Conservation (phyloP, 1,139 yeast genomes). For the Lodderomyces parapsilosis region DNA sequence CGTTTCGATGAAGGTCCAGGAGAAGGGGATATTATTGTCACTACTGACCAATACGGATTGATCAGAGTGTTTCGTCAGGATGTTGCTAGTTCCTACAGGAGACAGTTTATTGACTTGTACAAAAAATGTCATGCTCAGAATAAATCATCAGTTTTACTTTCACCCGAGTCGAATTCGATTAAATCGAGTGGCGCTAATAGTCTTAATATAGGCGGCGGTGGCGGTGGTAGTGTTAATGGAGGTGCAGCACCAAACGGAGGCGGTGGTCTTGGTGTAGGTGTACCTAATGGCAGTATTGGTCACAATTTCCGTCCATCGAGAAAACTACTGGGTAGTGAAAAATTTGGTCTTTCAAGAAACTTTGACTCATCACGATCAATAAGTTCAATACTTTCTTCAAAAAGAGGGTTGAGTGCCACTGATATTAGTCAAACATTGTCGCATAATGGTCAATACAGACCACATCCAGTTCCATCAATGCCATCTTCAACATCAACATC, state of each 20-base stretch:
- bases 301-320: conserved; percentile 4
- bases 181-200: not conserved
- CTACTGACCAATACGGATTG: conserved; percentile 72
- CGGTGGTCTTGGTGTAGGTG: too few relatives aligned
- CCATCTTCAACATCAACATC: not conserved
- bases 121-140: conserved; percentile 12
- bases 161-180: not conserved
- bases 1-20: not conserved
- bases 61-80: conserved; percentile 83
- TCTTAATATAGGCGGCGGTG: too few relatives aligned
- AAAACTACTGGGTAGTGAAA: conserved; percentile 5
- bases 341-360: conserved; percentile 8
- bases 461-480: conserved; percentile 3
- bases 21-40: conserved; percentile 56
- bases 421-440: not conserved
- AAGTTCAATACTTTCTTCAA: not conserved
- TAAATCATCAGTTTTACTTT: conserved; percentile 2
- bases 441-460: not conserved
- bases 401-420: not conserved
- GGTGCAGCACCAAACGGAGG: not conserved
- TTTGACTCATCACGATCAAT: conserved; percentile 7
- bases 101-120: conserved; percentile 18
- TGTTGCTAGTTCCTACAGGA: conserved; percentile 48
- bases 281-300: not conserved
- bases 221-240: too few relatives aligned